phyloP scores from a whole-genome alignment of 2,329 filamentous ascomycete genomes.

The Thelonectria rubi region DNA sequence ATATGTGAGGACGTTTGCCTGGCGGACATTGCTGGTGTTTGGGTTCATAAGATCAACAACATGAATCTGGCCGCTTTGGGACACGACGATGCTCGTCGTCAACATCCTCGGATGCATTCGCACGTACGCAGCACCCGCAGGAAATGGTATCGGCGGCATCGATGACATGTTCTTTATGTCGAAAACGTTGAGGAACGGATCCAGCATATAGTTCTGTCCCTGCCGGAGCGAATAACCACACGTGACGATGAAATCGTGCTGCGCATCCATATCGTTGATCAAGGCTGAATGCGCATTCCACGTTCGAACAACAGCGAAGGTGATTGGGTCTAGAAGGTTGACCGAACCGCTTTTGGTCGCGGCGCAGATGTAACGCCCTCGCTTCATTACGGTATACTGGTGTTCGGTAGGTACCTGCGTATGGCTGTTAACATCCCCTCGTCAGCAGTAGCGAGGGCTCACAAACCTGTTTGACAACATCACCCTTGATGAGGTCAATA shows the following conservation, averaged over 20 bases:
- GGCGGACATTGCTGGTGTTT: slow-evolving; percentile 84
- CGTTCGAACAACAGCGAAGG: slow-evolving; percentile 79
- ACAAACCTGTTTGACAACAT: slow-evolving; percentile 71
- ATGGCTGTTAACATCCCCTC: slow-evolving; percentile 43
- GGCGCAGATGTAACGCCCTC: slow-evolving; percentile 88
- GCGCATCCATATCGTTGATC: slow-evolving; percentile 97
- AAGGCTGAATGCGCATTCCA: slow-evolving; percentile 91
- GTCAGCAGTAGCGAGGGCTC: neutral
- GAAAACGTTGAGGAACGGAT: slow-evolving; percentile 94
- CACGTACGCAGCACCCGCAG: slow-evolving; percentile 91
- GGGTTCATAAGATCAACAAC: slow-evolving; percentile 96
- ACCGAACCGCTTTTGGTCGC: slow-evolving; percentile 85
- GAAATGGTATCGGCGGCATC: slow-evolving; percentile 90
- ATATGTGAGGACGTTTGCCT: slow-evolving; percentile 79
- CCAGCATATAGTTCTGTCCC: slow-evolving; percentile 76
- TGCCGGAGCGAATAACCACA: slow-evolving; percentile 92
- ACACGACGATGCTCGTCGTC: slow-evolving; percentile 93
- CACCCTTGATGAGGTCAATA: slow-evolving; percentile 74
- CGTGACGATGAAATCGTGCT: slow-evolving; percentile 93
- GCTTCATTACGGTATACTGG: slow-evolving; percentile 92
- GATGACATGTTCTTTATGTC: slow-evolving; percentile 91
- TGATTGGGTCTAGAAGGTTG: slow-evolving; percentile 84
- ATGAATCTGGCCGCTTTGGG: slow-evolving; percentile 91
- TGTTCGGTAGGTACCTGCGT: slow-evolving; percentile 72
- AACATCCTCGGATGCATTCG: slow-evolving; percentile 96